Base-by-base conservation (phyloP, 305 asterid species). In the Fraxinus sp. region DNA sequence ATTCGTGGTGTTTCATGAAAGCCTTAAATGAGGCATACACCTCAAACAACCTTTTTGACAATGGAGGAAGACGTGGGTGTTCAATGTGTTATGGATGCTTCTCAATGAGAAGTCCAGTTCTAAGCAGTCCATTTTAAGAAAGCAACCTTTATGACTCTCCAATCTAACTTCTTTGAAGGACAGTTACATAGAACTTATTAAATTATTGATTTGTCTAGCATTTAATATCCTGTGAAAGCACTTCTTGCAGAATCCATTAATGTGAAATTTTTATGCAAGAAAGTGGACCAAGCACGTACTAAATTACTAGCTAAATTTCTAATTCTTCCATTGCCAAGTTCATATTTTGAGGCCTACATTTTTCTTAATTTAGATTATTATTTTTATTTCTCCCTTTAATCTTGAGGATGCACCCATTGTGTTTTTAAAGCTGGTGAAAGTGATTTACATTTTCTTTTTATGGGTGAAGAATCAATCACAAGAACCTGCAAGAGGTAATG, bases 401-500 rank as follows among this genome's bases (percentile, higher is more conserved):
- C 41, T 24, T 20, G 44, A 8, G 36, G 46, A 28, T 37, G 11
- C 28, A 66, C 0, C 16, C 16, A 3, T 83, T 0, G 35, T 36
- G 4, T 14, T 59, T n/a, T 44, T 71, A 36, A 24, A 46, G 71
- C 55, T 75, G 28, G 26, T 39, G 32, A 39, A 64, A 77, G 32
- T 79, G 57, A 66, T 66, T 24, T 26, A 26, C n/a, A n/a, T 5
- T 30, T 74, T 80, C 28, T 85, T 86, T 75, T 70, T 44, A 76
- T 87, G 70, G 62, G 74, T 85, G 87, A 81, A 91, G 94, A 75
- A 71, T 80, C 87, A 86, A 79, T 86, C 79, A 24, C 88, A 46
- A 46, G 91, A 87, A 84, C 84, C 87, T 0, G 80, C 81, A 39
- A 81, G 70, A 78, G 86, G 70, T 83, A 86, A 84, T 77, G 80